A percentile compares a stretch with the other conserved stretches of the same genome.
phyloP scores from a whole-genome alignment of 306 rosid genomes.

The Alnus rubra region DNA sequence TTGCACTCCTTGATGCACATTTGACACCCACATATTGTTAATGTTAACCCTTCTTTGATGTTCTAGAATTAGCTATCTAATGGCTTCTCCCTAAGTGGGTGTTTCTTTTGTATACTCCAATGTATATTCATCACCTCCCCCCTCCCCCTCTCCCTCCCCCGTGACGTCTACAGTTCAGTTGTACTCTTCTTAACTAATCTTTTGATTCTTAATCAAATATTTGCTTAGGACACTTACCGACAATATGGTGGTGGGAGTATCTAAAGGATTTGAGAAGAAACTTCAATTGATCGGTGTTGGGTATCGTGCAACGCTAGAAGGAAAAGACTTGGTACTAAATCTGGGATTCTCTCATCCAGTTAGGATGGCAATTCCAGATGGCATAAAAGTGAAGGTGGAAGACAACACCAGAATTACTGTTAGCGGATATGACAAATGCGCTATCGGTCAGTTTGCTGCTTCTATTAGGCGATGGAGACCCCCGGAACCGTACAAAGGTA shows the following conservation, averaged over 20 bases:
- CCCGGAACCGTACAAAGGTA: conserved; percentile 97
- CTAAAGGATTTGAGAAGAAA: conserved; percentile 95
- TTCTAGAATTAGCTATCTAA: background rate
- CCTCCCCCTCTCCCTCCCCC: too few species aligned
- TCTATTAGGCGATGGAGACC: conserved; percentile 93
- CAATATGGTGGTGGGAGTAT: conserved; percentile 92
- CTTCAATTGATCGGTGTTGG: conserved; percentile 94
- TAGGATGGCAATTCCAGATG: conserved; percentile 74
- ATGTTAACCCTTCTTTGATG: background rate
- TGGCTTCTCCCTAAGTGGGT: background rate
- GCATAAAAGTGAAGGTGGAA: conserved; percentile 83
- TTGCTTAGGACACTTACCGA: conserved; percentile 80
- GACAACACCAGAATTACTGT: conserved; percentile 83
- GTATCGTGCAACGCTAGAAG: conserved; percentile 88
- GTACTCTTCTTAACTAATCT: conserved; percentile 2
- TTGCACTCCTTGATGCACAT: background rate
- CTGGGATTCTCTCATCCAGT: conserved; percentile 99
- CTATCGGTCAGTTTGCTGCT: conserved; percentile 91
- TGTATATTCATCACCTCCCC: too few species aligned
- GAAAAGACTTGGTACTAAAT: conserved; percentile 70
- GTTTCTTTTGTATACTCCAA: background rate
- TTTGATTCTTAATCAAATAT: conserved; percentile 25
- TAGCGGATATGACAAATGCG: conserved; percentile 83
- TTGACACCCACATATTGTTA: background rate
- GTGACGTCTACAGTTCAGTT: background rate